Base-by-base conservation (phyloP, 2,329 filamentous ascomycete genomes). In the Spiromastix sp. region DNA sequence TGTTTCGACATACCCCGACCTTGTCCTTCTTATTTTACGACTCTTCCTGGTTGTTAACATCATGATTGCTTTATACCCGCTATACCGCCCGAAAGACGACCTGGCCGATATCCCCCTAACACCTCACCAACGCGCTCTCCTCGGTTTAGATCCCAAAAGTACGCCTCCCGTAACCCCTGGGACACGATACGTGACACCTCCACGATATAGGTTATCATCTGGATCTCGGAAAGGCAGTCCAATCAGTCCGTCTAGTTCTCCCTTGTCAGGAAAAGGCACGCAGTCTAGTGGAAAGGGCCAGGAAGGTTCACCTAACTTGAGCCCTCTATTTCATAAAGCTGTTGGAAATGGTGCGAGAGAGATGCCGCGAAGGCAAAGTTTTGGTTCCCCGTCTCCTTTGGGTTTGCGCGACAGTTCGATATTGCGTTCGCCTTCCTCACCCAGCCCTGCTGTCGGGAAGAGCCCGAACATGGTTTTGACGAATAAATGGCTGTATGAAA, bases 401-500 rank as follows among this genome's bases (percentile, higher is more conserved):
- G 70, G 62, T 34, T 58, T 16, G 46, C 48, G 50, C 37, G 59
- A 56, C 39, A 60, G 63, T 25, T 70, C 64, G 38, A 33, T 60
- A 39, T 74, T 77, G 13, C 74, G 74, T n/a, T 63, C 61, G 1
- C 76, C 80, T 2, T 68, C 72, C 10, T 79, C 80, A 12, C 82
- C 83, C 1, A 87, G 78, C 44, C 82, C 84, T 1, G 61, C 67
- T 4, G 70, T 49, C 34, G 55, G 72, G 24, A 85, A 81, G 63
- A 72, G 77, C 38, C 78, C 79, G 27, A 86, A 76, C 45, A 76
- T 93, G 34, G 77, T 78, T 1, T 54, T 95, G 52, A 95, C 89
- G 60, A 94, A 78, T 64, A 93, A 91, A 63, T 96, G 89, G 89
- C 60, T 95, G 41, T 96, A 94, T 54, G 85, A 95, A 59, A 84